phyloP scores from a whole-genome alignment of 495 filamentous ascomycete species.

The Hyphodiscus hymeniophilus region DNA sequence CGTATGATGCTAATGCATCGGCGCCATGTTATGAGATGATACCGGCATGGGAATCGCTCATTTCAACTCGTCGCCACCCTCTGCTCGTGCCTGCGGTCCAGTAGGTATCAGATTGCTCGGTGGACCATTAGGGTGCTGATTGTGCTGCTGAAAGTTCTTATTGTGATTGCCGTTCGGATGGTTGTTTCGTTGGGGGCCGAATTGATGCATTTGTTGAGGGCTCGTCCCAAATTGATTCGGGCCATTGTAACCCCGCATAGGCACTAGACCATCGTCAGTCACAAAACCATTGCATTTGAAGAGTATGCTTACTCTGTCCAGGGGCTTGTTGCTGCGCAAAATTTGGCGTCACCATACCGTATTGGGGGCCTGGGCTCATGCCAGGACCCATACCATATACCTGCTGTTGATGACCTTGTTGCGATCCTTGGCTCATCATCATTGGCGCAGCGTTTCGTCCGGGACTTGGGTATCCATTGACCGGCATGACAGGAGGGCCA shows the following conservation, averaged over 20 bases:
- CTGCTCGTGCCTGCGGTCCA: slow-evolving; percentile 33
- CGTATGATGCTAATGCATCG: slow-evolving; percentile 22
- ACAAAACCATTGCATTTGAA: slow-evolving; percentile 6
- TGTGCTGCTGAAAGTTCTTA: slow-evolving; percentile 39
- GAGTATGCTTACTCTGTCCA: slow-evolving; percentile 53
- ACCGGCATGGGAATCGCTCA: slow-evolving; percentile 27
- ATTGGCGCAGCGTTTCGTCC: slow-evolving; percentile 61
- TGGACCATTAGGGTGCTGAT: slow-evolving; percentile 41
- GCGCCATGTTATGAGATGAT: slow-evolving; percentile 10
- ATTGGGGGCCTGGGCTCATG: slow-evolving; percentile 53
- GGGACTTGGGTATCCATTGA: slow-evolving; percentile 67
- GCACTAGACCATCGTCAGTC: slow-evolving; percentile 26
- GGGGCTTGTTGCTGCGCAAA: slow-evolving; percentile 52
- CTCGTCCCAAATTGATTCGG: slow-evolving; percentile 54
- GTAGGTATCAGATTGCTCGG: slow-evolving; percentile 37
- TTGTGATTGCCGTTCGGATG: slow-evolving; percentile 30
- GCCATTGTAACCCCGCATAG: slow-evolving; percentile 52
- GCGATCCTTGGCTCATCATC: slow-evolving; percentile 72
- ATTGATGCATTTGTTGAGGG: slow-evolving; percentile 59
- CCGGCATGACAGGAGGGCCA: slow-evolving; percentile 1
- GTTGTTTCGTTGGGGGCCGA: slow-evolving; percentile 45
- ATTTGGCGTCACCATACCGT: slow-evolving; percentile 48
- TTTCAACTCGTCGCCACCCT: slow-evolving; percentile 48
- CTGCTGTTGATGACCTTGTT: slow-evolving; percentile 68
- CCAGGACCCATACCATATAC: slow-evolving; percentile 61